Evolutionary conservation across 1,139 yeast genomes (phyloP).

Genomic region (Pichia sp.): DNA sequence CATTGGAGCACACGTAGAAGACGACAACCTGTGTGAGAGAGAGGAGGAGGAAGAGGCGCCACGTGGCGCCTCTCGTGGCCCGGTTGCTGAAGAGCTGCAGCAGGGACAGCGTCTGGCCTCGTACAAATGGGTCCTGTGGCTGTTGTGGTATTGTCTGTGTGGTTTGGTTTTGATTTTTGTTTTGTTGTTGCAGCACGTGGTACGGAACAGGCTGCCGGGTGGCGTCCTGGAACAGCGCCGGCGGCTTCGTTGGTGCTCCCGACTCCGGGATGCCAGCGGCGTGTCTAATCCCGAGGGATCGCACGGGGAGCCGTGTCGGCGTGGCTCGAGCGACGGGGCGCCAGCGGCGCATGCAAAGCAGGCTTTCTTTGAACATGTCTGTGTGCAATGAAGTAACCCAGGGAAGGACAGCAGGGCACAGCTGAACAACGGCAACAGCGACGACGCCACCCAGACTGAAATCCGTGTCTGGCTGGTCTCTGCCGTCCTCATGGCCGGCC

Average conservation of each 20-base stretch:
- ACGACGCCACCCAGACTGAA: no score
- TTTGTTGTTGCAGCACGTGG: background rate
- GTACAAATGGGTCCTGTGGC: background rate
- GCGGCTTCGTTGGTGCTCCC: background rate
- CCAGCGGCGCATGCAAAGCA: no score
- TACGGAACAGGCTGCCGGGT: background rate
- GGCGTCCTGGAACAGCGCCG: slow-evolving; percentile 2
- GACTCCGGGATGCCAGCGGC: background rate
- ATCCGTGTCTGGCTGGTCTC: no score
- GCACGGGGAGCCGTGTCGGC: background rate
- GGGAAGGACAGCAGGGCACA: no score
- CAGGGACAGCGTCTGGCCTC: background rate
- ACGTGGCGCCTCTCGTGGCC: slow-evolving; percentile 5
- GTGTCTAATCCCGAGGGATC: background rate
- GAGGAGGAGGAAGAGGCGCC: background rate
- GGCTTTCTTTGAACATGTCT: no score
- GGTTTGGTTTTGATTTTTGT: background rate
- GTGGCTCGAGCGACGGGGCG: no score
- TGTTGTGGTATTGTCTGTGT: background rate
- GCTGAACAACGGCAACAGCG: no score
- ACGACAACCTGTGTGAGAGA: slow-evolving; percentile 3
- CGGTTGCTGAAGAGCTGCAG: slow-evolving; percentile 6
- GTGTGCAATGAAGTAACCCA: no score
- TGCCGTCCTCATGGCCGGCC: no score
- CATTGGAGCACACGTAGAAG: background rate